phyloP scores from a whole-genome alignment of 2,329 filamentous ascomycete genomes.

The Stemphylium lycopersici region DNA sequence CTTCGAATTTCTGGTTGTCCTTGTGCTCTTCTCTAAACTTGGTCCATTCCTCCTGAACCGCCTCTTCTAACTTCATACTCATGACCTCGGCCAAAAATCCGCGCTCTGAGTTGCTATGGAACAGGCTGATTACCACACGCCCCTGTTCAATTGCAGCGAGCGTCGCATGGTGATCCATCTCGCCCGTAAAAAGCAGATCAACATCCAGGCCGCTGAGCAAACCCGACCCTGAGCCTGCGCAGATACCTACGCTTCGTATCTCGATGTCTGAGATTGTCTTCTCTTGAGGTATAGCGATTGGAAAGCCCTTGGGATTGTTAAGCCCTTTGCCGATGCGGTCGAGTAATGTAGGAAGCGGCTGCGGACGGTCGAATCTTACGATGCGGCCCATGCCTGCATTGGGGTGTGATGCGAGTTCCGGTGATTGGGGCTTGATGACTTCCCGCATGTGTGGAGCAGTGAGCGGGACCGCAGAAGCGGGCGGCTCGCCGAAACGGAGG shows the following conservation, averaged over 20 bases:
- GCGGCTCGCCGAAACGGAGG: conserved; percentile 42
- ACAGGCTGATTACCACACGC: conserved; percentile 80
- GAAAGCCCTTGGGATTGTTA: conserved; percentile 70
- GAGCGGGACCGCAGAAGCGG: conserved; percentile 14
- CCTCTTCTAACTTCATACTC: conserved; percentile 66
- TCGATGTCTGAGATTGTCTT: conserved; percentile 59
- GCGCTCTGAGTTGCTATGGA: conserved; percentile 93
- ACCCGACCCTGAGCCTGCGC: conserved; percentile 84
- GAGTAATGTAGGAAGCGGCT: conserved; percentile 64
- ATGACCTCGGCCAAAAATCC: conserved; percentile 78
- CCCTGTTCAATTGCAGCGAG: conserved; percentile 84
- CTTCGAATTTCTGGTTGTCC: conserved; percentile 49
- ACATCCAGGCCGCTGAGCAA: conserved; percentile 73
- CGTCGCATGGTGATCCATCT: conserved; percentile 92
- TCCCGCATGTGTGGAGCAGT: conserved; percentile 56
- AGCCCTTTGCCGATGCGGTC: conserved; percentile 66
- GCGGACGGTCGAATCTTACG: conserved; percentile 60
- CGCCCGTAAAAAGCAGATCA: conserved; percentile 87
- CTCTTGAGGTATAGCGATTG: conserved; percentile 68
- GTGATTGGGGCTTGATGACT: conserved; percentile 58
- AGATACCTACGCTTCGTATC: conserved; percentile 79
- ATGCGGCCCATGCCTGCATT: conserved; percentile 68
- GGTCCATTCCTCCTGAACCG: conserved; percentile 64
- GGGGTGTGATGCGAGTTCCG: conserved; percentile 47
- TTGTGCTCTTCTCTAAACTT: conserved; percentile 52